Base-by-base conservation (phyloP, 495 filamentous ascomycete genomes). In the Letharia columbiana region DNA sequence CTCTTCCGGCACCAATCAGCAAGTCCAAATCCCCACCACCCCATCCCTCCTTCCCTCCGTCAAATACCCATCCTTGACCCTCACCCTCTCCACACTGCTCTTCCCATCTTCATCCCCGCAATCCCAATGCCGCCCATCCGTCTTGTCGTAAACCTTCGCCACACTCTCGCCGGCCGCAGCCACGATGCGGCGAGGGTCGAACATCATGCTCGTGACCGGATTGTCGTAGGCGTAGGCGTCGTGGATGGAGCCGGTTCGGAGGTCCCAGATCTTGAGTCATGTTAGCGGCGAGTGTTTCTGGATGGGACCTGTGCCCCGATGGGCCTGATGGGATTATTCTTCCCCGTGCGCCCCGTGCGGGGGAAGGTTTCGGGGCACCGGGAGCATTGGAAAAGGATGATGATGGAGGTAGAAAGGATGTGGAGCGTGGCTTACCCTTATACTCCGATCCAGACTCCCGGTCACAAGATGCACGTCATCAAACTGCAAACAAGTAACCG, bases 61-160 rank as follows among this genome's bases (percentile, higher is more conserved):
- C 66, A 96, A 81, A 77, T 96, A 99, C 12, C 94, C 95, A 72
- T 99, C 94, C 76, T 91, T 90, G 63, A 98, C 87, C 60, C 92
- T 84, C 39, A 98, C 95, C 50, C 82, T 86, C 74, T 98, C 92
- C 39, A 98, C 86, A n/a, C 87, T 83, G 15, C 87, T 82, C 18
- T 75, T 78, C 61, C 81, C 84, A 12, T 80, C 84, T 39, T 82
- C 82, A 79, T 81, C 45, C 28, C 94, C 94, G 75, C 94, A 99
- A 74, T 98, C 92, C 94, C 94, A 98, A 74, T 97, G 95, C 66
- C 89, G 79, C 15, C 91, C 92, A 71, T 99, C 94, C 6, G 89
- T 87, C 82, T 98, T 98, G 77, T 99, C 94, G 75, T 98, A 98
- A 59, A 98, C 88, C 77, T 99, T 99, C 67, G 91, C 91, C 39